Percentiles rank a stretch among this genome's conserved stretches.
These are phyloP conservation scores for Suillus placidus DNA, from an alignment of 768 basidiomycete species.

Conservation along the genomic window DNA sequence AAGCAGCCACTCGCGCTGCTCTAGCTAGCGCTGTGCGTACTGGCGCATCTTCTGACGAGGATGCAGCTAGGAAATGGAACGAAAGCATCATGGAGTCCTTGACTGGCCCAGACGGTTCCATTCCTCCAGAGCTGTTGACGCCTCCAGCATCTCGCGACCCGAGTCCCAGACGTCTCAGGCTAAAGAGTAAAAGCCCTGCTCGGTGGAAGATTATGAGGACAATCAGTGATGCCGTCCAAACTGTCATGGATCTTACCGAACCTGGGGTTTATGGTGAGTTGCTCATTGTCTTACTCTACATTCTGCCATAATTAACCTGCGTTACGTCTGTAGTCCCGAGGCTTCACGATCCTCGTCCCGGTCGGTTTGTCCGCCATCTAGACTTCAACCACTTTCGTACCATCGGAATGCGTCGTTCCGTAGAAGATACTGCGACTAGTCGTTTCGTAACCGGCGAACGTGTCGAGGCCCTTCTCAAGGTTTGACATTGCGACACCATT, in stretches of 20 bases:
- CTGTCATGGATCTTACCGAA: constrained; percentile 61
- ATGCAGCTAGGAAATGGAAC: constrained; percentile 53
- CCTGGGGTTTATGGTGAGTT: constrained; percentile 74
- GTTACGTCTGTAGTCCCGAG: constrained; percentile 54
- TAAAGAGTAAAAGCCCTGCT: constrained; percentile 79
- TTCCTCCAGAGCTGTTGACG: constrained; percentile 75
- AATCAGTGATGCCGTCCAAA: constrained; percentile 77
- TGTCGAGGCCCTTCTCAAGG: constrained; percentile 77
- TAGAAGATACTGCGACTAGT: constrained; percentile 85
- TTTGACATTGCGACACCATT: constrained; percentile 32
- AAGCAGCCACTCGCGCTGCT: constrained; percentile 66
- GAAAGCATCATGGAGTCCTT: constrained; percentile 62
- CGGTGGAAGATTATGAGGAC: constrained; percentile 82
- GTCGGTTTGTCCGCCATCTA: constrained; percentile 81
- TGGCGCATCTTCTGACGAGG: constrained; percentile 40
- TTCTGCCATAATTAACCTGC: constrained; percentile 12
- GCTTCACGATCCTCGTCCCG: constrained; percentile 70
- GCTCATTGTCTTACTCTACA: constrained; percentile 6
- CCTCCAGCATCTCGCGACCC: constrained; percentile 84
- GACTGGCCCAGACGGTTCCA: constrained; percentile 65
- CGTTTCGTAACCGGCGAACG: constrained; percentile 94
- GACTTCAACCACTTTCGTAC: constrained; percentile 98
- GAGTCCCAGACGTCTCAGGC: constrained; percentile 73
- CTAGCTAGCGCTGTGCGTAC: constrained; percentile 46
- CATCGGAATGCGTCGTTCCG: constrained; percentile 91